Percentiles rank a stretch among this genome's conserved stretches.
phyloP scores from a whole-genome alignment of 257 asterid genomes.

The Solanum etuberosum region DNA sequence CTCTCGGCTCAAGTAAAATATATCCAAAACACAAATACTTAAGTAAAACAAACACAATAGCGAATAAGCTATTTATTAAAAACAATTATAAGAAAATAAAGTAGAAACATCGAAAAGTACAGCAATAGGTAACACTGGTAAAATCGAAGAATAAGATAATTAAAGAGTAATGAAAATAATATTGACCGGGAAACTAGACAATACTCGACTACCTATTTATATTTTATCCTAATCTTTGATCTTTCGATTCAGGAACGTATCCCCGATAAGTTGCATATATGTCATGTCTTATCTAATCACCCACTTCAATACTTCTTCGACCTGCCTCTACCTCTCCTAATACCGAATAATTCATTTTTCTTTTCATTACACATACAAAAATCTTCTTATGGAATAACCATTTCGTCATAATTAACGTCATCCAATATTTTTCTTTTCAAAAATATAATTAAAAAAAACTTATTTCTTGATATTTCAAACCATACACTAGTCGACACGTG shows the following conservation, averaged over 20 bases:
- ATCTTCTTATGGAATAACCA: neutral
- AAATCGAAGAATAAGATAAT: no score
- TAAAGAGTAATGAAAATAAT: no score
- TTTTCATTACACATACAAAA: no score
- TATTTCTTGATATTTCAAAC: neutral
- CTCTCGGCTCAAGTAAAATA: neutral
- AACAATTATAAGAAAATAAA: neutral
- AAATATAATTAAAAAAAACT: neutral
- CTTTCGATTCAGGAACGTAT: no score
- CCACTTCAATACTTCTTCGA: no score
- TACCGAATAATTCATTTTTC: no score
- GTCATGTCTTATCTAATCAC: no score
- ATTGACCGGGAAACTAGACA: no score
- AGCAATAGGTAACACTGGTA: no score
- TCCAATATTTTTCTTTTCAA: neutral
- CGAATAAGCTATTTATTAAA: neutral
- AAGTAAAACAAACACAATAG: neutral
- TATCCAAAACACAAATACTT: neutral
- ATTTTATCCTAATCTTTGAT: no score
- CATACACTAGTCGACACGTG: neutral
- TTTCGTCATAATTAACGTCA: neutral
- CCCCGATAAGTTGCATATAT: accelerated
- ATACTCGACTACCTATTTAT: neutral
- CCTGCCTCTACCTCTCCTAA: no score
- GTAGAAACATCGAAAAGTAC: neutral